A percentile compares a stretch with the other conserved stretches of the same genome.
Evolutionary conservation across 2,329 filamentous ascomycete species (phyloP).

Genomic region (Fusarium compactum): DNA sequence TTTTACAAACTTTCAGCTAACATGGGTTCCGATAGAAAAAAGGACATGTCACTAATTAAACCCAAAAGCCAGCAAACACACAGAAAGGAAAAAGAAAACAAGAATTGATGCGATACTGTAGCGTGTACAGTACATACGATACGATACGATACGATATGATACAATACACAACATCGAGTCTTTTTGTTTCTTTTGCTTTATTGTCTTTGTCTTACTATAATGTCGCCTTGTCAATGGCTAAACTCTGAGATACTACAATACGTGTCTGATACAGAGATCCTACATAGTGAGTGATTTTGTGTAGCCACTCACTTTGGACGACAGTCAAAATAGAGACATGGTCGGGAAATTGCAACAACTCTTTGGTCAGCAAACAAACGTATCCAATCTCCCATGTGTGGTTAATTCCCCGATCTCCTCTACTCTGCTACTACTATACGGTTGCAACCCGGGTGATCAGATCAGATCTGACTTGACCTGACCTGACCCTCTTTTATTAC

Average conservation of each 20-base stretch:
- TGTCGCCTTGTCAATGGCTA: background rate
- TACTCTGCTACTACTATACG: background rate
- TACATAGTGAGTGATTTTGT: constrained; percentile 9
- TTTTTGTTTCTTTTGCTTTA: background rate
- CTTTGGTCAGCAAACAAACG: background rate
- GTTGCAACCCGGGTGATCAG: constrained; percentile 4
- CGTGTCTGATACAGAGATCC: constrained; percentile 7
- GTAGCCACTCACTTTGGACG: constrained; percentile 6
- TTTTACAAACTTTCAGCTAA: constrained; percentile 4
- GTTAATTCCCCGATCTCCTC: constrained; percentile 19
- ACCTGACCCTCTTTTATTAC: background rate
- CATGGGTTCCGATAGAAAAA: constrained; percentile 12
- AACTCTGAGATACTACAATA: background rate
- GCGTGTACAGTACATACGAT: background rate
- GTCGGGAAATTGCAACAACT: constrained; percentile 18
- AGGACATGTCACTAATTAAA: constrained; percentile 5
- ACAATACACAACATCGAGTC: background rate
- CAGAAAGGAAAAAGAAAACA: background rate
- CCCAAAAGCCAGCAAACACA: background rate
- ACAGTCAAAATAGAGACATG: background rate
- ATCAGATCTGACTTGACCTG: constrained; percentile 6
- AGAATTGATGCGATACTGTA: background rate
- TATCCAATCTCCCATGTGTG: background rate
- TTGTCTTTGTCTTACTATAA: background rate
- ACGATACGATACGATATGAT: background rate